These are phyloP conservation scores for Sporothrix pseudoabietina DNA, from an alignment of 2,329 filamentous ascomycete species.

Conservation along the genomic window DNA sequence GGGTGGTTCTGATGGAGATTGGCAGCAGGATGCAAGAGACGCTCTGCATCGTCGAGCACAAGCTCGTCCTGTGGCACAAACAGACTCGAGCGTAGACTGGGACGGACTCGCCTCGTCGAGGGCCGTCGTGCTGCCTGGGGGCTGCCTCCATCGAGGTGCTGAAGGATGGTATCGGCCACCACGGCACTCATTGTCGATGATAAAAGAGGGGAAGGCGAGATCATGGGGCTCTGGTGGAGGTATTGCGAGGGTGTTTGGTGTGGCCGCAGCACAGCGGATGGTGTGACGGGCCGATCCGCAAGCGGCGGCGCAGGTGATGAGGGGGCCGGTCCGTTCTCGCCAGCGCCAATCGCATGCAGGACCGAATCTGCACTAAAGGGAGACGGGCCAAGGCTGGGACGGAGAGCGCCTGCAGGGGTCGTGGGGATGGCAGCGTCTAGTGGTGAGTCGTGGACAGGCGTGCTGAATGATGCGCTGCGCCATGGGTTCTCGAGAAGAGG, in stretches of 20 bases:
- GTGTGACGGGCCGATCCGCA: conserved; percentile 37
- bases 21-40: conserved; percentile 19
- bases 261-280: conserved; percentile 35
- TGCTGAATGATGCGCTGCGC: conserved; percentile 36
- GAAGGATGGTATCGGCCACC: conserved; percentile 57
- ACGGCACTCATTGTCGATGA: conserved; percentile 62
- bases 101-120: conserved; percentile 52
- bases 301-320: conserved; percentile 32
- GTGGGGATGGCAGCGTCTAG: conserved; percentile 33
- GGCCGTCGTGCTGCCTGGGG: conserved; percentile 47
- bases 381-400: conserved; percentile 31
- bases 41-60: conserved; percentile 35
- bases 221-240: conserved; percentile 51
- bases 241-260: conserved; percentile 15
- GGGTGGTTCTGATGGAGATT: conserved; percentile 27
- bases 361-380: conserved; percentile 39
- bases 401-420: conserved; percentile 4
- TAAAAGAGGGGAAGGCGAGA: conserved; percentile 59
- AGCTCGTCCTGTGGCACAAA: conserved; percentile 55
- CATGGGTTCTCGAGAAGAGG: conserved; percentile 51
- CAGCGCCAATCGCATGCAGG: conserved; percentile 26
- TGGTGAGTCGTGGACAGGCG: neutral
- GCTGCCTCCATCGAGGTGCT: conserved; percentile 43
- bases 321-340: conserved; percentile 7
- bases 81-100: conserved; percentile 56